phyloP scores from a whole-genome alignment of 192 early-diverging fungal genomes.

The Obelidium mucronatum region DNA sequence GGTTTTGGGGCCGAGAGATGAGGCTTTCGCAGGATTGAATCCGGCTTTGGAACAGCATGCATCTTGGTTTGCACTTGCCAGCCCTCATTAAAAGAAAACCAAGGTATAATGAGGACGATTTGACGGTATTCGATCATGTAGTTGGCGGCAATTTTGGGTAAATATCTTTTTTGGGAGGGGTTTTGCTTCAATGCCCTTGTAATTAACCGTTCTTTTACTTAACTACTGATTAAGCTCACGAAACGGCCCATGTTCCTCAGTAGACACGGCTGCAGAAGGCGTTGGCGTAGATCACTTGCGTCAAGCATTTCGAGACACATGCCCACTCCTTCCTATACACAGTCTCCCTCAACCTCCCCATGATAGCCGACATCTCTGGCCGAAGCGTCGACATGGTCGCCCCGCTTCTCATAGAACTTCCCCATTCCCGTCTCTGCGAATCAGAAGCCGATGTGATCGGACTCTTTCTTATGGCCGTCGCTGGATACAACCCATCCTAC shows the following conservation, averaged over 20 bases:
- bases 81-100: not conserved
- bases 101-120: conserved; percentile 31
- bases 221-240: conserved; percentile 47
- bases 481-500: conserved; percentile 37
- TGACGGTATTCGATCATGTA: too few relatives aligned
- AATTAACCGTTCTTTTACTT: conserved; percentile 30
- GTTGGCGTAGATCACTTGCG: conserved; percentile 36
- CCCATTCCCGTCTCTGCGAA: conserved; percentile 55
- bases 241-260: conserved; percentile 48
- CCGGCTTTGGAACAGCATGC: not conserved
- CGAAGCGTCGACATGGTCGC: conserved; percentile 39
- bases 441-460: conserved; percentile 55
- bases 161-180: too few relatives aligned
- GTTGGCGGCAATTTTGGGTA: too few relatives aligned
- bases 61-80: not conserved
- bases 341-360: conserved; percentile 48
- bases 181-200: too few relatives aligned
- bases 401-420: conserved; percentile 40
- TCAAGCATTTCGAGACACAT: conserved; percentile 36
- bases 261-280: conserved; percentile 47
- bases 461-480: conserved; percentile 54
- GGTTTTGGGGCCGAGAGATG: too few relatives aligned
- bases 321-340: conserved; percentile 51
- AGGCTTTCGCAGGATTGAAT: not conserved
- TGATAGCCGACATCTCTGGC: conserved; percentile 49